Evolutionary conservation across 345 rosid genomes (phyloP), one percentile per base, ranked within the genome.

Genomic region (Bretschneidera sinensis): DNA sequence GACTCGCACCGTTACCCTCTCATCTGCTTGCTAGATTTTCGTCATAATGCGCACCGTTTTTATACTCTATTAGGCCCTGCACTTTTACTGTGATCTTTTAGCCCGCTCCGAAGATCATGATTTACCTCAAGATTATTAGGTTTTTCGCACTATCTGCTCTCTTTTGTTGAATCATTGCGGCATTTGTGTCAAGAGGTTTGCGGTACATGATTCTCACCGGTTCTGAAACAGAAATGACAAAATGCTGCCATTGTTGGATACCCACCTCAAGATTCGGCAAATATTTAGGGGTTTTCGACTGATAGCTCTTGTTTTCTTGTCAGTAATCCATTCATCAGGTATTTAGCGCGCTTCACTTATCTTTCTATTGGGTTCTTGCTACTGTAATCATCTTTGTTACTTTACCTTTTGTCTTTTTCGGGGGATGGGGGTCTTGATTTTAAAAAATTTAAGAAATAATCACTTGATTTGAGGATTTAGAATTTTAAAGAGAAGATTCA

Each of bases 91-190:
- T 35, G 60, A 34, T 20, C 62, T 24, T 66, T n/a, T n/a, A n/a
- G n/a, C 28, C 17, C 39, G n/a, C 48, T 11, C 20, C 34, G 4
- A n/a, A 9, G 23, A 39, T 60, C 68, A 68, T 69, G 71, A 71
- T 78, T 54, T 78, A 63, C 61, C 77, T 75, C 71, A 72, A 75
- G 79, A 75, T 72, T 60, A 69, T 71, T 31, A 74, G 62, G 56
- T 63, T 63, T 61, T 51, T 28, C 8, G 3, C 3, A 28, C 8
- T 28, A 28, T 28, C 8, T 28, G 33, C 33, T 28, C 33, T 8
- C 33, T 28, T 28, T 28, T 8, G 22, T 24, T 61, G 24, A 49
- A 34, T 13, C 11, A 2, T 14, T 21, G 9, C 28, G 58, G 65
- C 61, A 34, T 51, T 21, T 35, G 6, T 11, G 60, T 34, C 54